Conservation (phyloP, 2,329 filamentous ascomycete species). For the Colletotrichum sp. region DNA sequence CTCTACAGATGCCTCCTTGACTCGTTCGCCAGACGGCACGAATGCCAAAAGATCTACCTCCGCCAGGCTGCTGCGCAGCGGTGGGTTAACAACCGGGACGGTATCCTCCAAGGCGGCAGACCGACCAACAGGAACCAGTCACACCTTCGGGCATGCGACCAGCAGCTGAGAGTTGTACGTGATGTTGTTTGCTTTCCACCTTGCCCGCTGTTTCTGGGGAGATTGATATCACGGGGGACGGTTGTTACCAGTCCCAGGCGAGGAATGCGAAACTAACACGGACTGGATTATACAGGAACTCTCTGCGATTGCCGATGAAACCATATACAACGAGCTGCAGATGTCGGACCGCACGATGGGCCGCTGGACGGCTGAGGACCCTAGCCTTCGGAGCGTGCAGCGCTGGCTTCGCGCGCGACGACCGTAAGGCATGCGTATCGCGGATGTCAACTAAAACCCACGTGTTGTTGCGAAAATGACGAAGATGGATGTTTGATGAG, state of each 20-base stretch:
- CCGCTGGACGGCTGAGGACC: constrained; percentile 69
- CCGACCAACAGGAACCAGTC: constrained; percentile 52
- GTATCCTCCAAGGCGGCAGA: constrained; percentile 56
- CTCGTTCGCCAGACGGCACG: constrained; percentile 65
- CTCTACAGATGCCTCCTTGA: constrained; percentile 60
- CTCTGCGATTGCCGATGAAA: constrained; percentile 61
- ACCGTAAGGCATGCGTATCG: neutral
- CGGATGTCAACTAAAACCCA: neutral
- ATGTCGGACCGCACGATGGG: constrained; percentile 58
- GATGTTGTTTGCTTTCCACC: neutral
- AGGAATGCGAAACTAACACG: neutral
- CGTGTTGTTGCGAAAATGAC: neutral
- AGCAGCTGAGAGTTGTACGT: constrained; percentile 62
- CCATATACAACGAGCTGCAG: constrained; percentile 61
- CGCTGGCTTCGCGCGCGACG: constrained; percentile 60
- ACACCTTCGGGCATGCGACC: constrained; percentile 59
- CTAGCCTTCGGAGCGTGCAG: constrained; percentile 60
- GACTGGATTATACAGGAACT: constrained; percentile 53
- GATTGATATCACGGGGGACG: neutral
- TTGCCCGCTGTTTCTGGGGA: neutral
- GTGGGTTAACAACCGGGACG: constrained; percentile 61
- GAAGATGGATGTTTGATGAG: neutral
- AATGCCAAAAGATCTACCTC: constrained; percentile 69
- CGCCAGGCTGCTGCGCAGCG: constrained; percentile 64
- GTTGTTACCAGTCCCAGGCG: neutral